Percentiles rank a stretch among this genome's conserved stretches.
phyloP scores from a whole-genome alignment of 768 basidiomycete species.

The Lactarius trivialis region DNA sequence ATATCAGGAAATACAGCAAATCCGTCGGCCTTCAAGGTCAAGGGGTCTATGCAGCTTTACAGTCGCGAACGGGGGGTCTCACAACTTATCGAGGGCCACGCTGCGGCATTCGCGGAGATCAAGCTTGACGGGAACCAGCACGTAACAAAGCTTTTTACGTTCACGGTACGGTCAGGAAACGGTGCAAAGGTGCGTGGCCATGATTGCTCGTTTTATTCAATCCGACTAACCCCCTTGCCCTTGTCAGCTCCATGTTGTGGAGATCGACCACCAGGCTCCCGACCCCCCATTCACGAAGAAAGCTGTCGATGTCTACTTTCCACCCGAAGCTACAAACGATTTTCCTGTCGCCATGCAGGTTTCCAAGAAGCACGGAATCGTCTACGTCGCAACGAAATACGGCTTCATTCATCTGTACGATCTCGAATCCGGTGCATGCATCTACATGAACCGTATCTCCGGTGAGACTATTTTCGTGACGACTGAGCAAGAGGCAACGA shows the following conservation, averaged over 20 bases:
- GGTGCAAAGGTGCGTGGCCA: conserved; percentile 79
- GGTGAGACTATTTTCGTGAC: conserved; percentile 99
- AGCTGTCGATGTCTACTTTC: conserved; percentile 98
- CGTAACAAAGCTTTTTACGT: conserved; percentile 87
- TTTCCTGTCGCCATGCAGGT: conserved; percentile 99
- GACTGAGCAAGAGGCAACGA: conserved; percentile 86
- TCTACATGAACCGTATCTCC: conserved; percentile 99
- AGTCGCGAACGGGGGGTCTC: conserved; percentile 88
- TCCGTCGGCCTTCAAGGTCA: conserved; percentile 96
- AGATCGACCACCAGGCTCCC: conserved; percentile 92
- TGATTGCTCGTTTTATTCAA: not conserved
- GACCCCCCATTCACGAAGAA: conserved; percentile 95
- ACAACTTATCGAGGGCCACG: conserved; percentile 98
- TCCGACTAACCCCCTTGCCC: not conserved
- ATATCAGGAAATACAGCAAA: conserved; percentile 90
- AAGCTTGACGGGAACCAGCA: conserved; percentile 85
- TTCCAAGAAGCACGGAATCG: conserved; percentile 91
- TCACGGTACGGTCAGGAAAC: conserved; percentile 92
- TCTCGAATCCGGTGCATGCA: conserved; percentile 91
- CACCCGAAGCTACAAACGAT: conserved; percentile 94
- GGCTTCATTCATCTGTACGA: conserved; percentile 99
- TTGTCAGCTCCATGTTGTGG: conserved; percentile 87
- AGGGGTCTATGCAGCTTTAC: conserved; percentile 97
- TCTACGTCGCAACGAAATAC: conserved; percentile 97
- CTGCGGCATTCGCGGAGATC: conserved; percentile 90